phyloP scores from a whole-genome alignment of 768 basidiomycete genomes.

The Kwoniella europaea region DNA sequence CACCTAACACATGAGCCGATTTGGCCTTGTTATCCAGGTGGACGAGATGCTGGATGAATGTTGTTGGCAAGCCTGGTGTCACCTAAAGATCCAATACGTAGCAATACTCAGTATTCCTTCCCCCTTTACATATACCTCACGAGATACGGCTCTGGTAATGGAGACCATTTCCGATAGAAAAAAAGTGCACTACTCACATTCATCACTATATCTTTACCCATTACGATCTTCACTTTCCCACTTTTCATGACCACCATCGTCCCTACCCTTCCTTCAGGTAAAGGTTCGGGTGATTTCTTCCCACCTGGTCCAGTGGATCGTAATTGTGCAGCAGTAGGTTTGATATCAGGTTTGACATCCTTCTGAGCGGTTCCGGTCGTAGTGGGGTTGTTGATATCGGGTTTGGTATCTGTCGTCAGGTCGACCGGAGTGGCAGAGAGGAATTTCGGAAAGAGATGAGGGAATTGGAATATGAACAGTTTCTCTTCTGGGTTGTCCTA shows the following conservation, averaged over 20 bases:
- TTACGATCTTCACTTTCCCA: constrained; percentile 82
- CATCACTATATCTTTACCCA: constrained; percentile 78
- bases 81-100: constrained; percentile 62
- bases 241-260: constrained; percentile 82
- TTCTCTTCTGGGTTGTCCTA: constrained; percentile 53
- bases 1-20: constrained; percentile 74
- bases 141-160: no score
- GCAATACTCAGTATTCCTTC: no score
- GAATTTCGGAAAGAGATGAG: constrained; percentile 80
- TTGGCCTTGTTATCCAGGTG: constrained; percentile 69
- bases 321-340: constrained; percentile 31
- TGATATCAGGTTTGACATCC: constrained; percentile 60
- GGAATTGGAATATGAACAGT: constrained; percentile 90
- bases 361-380: neutral
- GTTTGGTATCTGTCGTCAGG: constrained; percentile 57
- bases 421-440: constrained; percentile 58
- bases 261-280: constrained; percentile 76
- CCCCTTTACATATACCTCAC: no score
- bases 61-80: constrained; percentile 77
- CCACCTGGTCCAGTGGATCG: constrained; percentile 10
- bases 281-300: constrained; percentile 53
- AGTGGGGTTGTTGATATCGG: constrained; percentile 55
- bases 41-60: constrained; percentile 86
- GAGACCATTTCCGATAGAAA: neutral
- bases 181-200: constrained; percentile 65